phyloP scores from a whole-genome alignment of 106 monocot genomes.

The Gastrodia elata region DNA sequence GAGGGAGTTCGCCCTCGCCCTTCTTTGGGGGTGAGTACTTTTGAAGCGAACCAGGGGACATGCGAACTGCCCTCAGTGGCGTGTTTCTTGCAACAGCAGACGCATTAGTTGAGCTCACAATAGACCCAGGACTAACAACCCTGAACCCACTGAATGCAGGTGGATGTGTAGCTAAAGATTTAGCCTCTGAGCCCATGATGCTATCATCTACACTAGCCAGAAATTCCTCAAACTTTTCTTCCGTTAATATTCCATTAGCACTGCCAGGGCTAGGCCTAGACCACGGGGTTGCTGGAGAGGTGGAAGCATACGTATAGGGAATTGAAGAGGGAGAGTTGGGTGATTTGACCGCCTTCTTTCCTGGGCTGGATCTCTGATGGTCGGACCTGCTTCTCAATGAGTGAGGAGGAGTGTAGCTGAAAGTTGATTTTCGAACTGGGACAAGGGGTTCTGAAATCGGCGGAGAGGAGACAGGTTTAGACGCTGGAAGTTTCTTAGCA shows the following conservation, averaged over 20 bases:
- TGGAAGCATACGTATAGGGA: conserved; percentile 12
- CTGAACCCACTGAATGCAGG: conserved; percentile 41
- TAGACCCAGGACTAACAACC: conserved; percentile 45
- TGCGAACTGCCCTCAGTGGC: conserved; percentile 74
- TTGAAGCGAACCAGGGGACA: conserved; percentile 85
- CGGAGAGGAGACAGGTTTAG: conserved; percentile 12
- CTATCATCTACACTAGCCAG: conserved; percentile 63
- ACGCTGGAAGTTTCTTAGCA: conserved; percentile 31
- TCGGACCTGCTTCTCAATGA: conserved; percentile 23
- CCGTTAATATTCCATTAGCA: conserved; percentile 75
- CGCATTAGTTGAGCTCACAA: conserved; percentile 32
- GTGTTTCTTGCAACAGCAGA: conserved; percentile 66
- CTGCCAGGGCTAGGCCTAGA: conserved; percentile 44
- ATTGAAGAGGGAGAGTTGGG: conserved; percentile 28
- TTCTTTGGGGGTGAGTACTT: conserved; percentile 87
- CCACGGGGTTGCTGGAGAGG: conserved; percentile 68
- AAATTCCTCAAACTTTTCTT: conserved; percentile 76
- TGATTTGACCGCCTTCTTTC: conserved; percentile 18
- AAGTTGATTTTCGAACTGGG: conserved; percentile 48
- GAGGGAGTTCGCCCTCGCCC: conserved; percentile 77
- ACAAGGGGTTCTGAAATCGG: conserved; percentile 40
- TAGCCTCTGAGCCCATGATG: conserved; percentile 37
- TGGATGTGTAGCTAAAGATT: conserved; percentile 29
- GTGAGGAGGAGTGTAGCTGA: conserved; percentile 49
- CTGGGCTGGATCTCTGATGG: conserved; percentile 24